These are phyloP conservation scores for Saussurea involucrata DNA, from an alignment of 129 eudicot genomes.

Conservation along the genomic window DNA sequence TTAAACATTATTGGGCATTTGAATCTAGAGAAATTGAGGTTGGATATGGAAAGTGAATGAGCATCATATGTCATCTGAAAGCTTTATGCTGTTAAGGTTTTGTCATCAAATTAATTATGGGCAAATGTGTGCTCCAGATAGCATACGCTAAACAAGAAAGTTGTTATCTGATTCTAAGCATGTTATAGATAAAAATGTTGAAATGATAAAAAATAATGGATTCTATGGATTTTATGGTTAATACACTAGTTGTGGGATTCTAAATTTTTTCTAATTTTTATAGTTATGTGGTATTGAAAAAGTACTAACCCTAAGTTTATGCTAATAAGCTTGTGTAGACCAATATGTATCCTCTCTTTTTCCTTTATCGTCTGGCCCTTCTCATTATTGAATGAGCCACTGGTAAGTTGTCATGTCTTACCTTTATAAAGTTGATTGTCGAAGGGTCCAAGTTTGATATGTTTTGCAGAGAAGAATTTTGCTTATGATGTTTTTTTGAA, in stretches of 20 bases:
- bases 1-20: neutral
- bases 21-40: neutral
- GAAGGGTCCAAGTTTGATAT: constrained; percentile 4
- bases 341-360: neutral
- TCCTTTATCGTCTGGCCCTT: neutral
- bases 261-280: neutral
- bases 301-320: neutral
- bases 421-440: neutral
- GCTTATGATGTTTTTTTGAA: neutral
- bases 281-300: neutral
- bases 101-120: neutral
- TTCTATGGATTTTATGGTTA: neutral
- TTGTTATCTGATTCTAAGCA: neutral
- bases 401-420: neutral
- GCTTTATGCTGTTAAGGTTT: neutral
- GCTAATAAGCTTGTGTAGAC: neutral
- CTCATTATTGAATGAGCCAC: neutral
- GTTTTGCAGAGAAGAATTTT: neutral
- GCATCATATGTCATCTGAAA: neutral
- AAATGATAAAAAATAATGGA: neutral
- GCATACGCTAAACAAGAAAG: neutral
- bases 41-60: neutral
- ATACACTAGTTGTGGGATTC: neutral
- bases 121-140: neutral
- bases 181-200: neutral